Base-by-base conservation (phyloP, 257 asterid genomes). In the Verbena officinalis region DNA sequence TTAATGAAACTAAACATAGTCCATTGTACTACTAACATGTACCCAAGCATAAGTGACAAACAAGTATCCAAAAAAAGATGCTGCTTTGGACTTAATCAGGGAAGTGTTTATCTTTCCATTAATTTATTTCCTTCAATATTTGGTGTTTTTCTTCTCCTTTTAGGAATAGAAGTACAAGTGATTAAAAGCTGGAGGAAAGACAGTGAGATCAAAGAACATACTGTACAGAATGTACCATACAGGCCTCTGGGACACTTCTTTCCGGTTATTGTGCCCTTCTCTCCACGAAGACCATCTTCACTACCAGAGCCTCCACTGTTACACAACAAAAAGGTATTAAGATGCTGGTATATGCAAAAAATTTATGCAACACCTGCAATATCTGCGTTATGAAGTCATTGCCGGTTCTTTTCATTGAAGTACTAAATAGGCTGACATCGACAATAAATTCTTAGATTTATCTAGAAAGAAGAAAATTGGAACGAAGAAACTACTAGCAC, bases 221-320 rank as follows among this genome's bases (percentile, higher is more conserved):
- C 98, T 84, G 76, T 81, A 74, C 98, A 91, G 75, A 88, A 91
- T 77, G 94, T 88, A 80, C 96, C 94, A 75, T 77, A 86, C 78
- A 91, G 80, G 77, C 98, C 98, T 82, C 80, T 79, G 64, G 98
- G 98, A 84, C 98, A 91, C 79, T 75, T 77, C 85, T 84, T 88
- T 65, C 98, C 98, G 1, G 95, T 91, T 70, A 91, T 68, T 52
- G 98, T 86, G 67, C 98, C 98, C 74, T 77, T 80, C 75, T 86
- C 96, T 64, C 98, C 98, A 5, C 15, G 73, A 77, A 67, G 82
- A 70, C 98, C 98, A 60, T 74, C 87, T 59, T 79, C 91, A 72
- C 82, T 79, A 62, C 98, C 98, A 39, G 80, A 56, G 68, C 96
- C 96, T 49, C 98, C 98, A 72, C 98, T 91, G 87, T 76, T 23